Base-by-base conservation (phyloP, 2,329 filamentous ascomycete species). In the Xylaria sp. region DNA sequence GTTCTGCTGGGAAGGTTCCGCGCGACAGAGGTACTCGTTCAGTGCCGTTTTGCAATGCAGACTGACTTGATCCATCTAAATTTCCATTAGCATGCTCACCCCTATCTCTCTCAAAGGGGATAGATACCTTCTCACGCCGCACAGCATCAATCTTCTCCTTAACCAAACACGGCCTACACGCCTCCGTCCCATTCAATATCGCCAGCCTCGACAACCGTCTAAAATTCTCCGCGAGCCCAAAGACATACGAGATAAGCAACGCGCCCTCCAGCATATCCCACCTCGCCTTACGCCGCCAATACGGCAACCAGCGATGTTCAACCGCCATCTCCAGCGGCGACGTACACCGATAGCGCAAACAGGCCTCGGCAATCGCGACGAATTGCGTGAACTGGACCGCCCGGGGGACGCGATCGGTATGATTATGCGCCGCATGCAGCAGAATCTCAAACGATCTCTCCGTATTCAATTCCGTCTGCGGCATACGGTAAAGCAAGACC, bases 221-320 rank as follows among this genome's bases (percentile, higher is more conserved):
- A 56, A 83, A 83, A 2, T 83, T 72, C 16, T 76, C 70, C 8
- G 78, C 72, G 13, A 78, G 66, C 2, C 81, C 80, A 67, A 83
- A 83, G 0, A 77, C 78, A 63, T 81, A 83, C 63, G 78, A 79
- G 52, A 83, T 81, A 13, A 82, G 70, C 54, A 83, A 66, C 1
- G 82, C 73, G 0, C 78, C 81, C 48, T 79, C 79, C 0, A 79
- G 75, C 73, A 79, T 78, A 48, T 78, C 75, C n/a, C 80, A 77
- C 1, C 73, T 75, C 1, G 76, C 62, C 19, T 60, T 49, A 2
- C 52, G 52, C 30, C 55, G 55, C 80, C 80, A 83, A 49, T 79
- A 75, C 1, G 79, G 79, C 16, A 83, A 65, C 80, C 81, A 83
- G 44, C 73, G 65, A 61, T 80, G 76, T 61, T 82, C 79, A 3